Percentiles rank a stretch among this genome's conserved stretches.
These are phyloP conservation scores for Metschnikowia reukaufii DNA, from an alignment of 805 yeast genomes.

Conservation along the genomic window DNA sequence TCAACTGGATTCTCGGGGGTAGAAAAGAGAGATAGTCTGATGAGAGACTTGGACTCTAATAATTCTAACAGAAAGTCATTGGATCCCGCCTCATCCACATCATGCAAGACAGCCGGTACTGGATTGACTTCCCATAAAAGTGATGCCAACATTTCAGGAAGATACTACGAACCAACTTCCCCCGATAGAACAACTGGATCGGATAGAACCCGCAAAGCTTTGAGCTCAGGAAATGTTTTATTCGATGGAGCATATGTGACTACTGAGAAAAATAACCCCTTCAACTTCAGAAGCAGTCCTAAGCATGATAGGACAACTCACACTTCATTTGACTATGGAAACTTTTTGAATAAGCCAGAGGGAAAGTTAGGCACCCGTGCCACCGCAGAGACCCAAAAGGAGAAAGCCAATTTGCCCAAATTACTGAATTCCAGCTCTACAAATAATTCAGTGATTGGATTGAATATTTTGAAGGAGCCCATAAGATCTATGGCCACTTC, in stretches of 20 bases:
- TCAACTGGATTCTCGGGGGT: constrained; percentile 15
- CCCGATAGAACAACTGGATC: constrained; percentile 1
- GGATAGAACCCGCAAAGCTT: constrained; percentile 6
- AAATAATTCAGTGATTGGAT: constrained; percentile 39
- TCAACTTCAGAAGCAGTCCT: constrained; percentile 9
- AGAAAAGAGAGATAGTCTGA: constrained; percentile 3
- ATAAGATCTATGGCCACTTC: constrained; percentile 1
- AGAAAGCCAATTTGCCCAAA: constrained; percentile 38
- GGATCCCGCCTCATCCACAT: constrained; percentile 7
- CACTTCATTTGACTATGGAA: constrained; percentile 10
- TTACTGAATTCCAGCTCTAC: constrained; percentile 27
- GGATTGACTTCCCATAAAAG: constrained; percentile 10
- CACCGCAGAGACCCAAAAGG: constrained; percentile 18
- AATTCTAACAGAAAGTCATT: constrained; percentile 1
- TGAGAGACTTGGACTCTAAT: constrained; percentile 1
- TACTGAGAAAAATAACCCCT: constrained; percentile 3
- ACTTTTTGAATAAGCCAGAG: background rate
- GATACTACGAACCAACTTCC: constrained; percentile 5
- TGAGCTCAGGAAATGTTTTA: constrained; percentile 8
- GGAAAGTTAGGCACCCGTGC: background rate
- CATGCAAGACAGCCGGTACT: constrained; percentile 8
- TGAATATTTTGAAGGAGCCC: constrained; percentile 37
- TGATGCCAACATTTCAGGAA: constrained; percentile 9
- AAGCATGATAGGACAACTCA: constrained; percentile 12
- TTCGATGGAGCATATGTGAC: background rate